Base-by-base conservation (phyloP, 1,284 basidiomycete genomes). In the Mycosarcoma maydis region DNA sequence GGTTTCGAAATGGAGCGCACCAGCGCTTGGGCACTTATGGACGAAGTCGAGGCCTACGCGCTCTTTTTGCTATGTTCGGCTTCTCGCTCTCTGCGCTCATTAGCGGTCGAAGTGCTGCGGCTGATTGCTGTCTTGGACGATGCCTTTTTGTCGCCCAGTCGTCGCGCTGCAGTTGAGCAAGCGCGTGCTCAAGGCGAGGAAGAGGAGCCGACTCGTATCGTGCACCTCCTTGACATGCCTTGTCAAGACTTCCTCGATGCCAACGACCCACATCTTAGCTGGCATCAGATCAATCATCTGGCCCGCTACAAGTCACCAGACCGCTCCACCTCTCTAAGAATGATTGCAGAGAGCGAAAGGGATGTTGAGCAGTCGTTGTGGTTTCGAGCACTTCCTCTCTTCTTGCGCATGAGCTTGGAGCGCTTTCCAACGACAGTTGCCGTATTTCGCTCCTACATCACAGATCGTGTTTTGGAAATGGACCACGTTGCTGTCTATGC, bases 61-160 rank as follows among this genome's bases (percentile, higher is more conserved):
- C 80, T 96, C 37, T 92, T 95, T 81, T 83, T 97, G 22, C 85
- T 80, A 87, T 29, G 86, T 87, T 72, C 85, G 88, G 52, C 90
- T 88, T 37, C 90, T 88, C 13, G 84, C 89, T 62, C 88, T 84
- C 76, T 87, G 77, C 60, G 85, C 84, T 57, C 83, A 84, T 61
- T 75, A 29, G 76, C 75, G 14, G 48, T 76, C 29, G 50, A 73
- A 34, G 60, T 76, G 7, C 55, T 78, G 32, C 67, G 64, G n/a
- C 54, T 75, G 27, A 72, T 77, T 34, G 64, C 70, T 2, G 59
- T 77, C 4, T 77, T 84, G 33, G 64, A 83, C 27, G 76, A 78
- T 3, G 67, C 71, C 4, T 77, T 76, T 38, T 36, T 69, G 11
- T 44, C 58, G 2, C 49, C 64, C 3, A 48, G 62, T n/a, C 51